Base-by-base conservation (phyloP, 2,329 filamentous ascomycete genomes). In the Juglanconis sp. region DNA sequence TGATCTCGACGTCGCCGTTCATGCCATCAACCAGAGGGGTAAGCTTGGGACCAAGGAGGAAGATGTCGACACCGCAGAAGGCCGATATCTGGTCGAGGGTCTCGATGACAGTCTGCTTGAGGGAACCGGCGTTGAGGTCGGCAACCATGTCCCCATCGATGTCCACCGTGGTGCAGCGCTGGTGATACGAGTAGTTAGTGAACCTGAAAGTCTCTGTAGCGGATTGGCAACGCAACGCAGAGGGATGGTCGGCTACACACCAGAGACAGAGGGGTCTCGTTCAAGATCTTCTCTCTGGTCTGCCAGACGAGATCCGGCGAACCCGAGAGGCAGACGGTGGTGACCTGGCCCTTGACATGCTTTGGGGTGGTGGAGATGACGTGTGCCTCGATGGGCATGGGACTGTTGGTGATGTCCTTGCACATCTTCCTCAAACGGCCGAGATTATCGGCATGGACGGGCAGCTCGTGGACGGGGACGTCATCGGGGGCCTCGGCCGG, bases 21-120 rank as follows among this genome's bases (percentile, higher is more conserved):
- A 90, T 81, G 46, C 87, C 83, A 59, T 89, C 87, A 49, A 89
- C 87, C 67, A 96, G 87, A 11, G 91, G 89, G 34, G 89, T 87
- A 65, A 93, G 83, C 75, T 96, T 96, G 4, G 95, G 93, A 60
- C 92, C 93, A 54, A 99, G 85, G 53, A 99, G 81, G 75, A 99
- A 99, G 67, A 99, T 96, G 74, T 99, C 95, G 57, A 96, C 94
- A 55, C 95, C 95, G 63, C 93, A 97, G 71, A 90, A 96, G 66
- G 82, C 85, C 10, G 95, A 91, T 70, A 96, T 89, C 64, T 89
- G 87, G 74, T 98, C 92, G 67, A 99, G 84, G 68, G 94, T 91
- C 64, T 92, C 87, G 55, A 93, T 85, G 34, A 97, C 90, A 52
- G 86, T 84, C 64, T 87, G 83, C 71, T 91, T 87, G 62, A 96